Percentiles rank a stretch among this genome's conserved stretches.
phyloP scores from a whole-genome alignment of 306 rosid genomes.

The Hippophae rhamnoides region DNA sequence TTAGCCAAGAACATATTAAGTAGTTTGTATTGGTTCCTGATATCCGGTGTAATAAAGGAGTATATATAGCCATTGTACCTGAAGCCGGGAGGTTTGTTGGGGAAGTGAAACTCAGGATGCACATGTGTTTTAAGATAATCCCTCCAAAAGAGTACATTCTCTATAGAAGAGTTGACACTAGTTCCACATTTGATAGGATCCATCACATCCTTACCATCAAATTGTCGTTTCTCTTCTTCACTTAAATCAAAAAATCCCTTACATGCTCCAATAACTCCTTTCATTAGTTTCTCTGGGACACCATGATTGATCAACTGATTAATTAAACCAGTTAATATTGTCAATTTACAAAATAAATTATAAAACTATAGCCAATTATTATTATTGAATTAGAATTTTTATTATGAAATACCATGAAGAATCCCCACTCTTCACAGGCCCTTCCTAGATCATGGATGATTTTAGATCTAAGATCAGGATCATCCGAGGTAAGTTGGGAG shows the following conservation, averaged over 20 bases:
- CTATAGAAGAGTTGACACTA: constrained; percentile 39
- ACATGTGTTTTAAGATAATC: constrained; percentile 52
- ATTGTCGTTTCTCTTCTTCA: constrained; percentile 38
- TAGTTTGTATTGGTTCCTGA: background rate
- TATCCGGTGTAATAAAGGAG: background rate
- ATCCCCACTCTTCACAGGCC: constrained; percentile 55
- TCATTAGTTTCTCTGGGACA: constrained; percentile 28
- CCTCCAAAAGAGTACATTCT: constrained; percentile 42
- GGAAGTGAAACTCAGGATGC: constrained; percentile 52
- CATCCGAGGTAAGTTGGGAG: constrained; percentile 25
- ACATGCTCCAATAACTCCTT: constrained; percentile 17
- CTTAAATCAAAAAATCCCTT: constrained; percentile 30
- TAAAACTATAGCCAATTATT: background rate
- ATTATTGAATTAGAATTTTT: background rate
- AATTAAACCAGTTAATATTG: background rate
- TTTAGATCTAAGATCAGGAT: constrained; percentile 18
- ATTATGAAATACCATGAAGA: constrained; percentile 31
- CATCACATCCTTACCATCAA: constrained; percentile 16
- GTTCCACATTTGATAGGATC: constrained; percentile 56
- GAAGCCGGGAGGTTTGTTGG: constrained; percentile 39
- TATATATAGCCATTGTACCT: constrained; percentile 21
- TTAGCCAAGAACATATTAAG: too few relatives aligned
- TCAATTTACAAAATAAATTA: background rate
- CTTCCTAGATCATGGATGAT: constrained; percentile 25
- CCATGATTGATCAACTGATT: constrained; percentile 48